phyloP scores from a whole-genome alignment of 805 yeast species.

The Starmerella asiatica region DNA sequence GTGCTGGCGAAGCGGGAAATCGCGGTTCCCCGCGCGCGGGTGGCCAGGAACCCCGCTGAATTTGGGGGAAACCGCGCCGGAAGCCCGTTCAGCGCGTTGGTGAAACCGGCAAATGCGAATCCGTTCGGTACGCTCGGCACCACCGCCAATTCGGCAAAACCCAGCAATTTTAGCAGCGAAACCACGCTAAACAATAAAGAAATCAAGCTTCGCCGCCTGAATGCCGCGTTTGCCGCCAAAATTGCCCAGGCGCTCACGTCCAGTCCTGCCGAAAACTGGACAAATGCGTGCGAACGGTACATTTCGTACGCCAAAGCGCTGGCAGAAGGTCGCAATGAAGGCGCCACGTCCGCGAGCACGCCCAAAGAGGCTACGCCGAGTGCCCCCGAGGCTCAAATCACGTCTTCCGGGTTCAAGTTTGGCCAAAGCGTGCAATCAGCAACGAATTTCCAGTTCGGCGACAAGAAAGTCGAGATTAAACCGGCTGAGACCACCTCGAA shows the following conservation, averaged over 20 bases:
- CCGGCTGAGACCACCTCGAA: slow-evolving; percentile 1
- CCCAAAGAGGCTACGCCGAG: neutral
- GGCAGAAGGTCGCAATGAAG: neutral
- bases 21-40: slow-evolving; percentile 29
- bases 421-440: slow-evolving; percentile 6
- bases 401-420: slow-evolving; percentile 18
- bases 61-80: slow-evolving; percentile 5
- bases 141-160: slow-evolving; percentile 1
- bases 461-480: slow-evolving; percentile 13
- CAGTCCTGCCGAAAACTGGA: slow-evolving; percentile 17
- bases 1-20: slow-evolving; percentile 60
- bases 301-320: slow-evolving; percentile 10
- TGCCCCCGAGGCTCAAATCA: slow-evolving; percentile 8
- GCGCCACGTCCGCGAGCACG: neutral
- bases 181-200: neutral
- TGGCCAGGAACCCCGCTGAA: neutral
- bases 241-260: slow-evolving; percentile 8
- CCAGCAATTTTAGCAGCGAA: neutral
- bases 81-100: neutral
- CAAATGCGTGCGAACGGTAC: slow-evolving; percentile 18
- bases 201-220: slow-evolving; percentile 15
- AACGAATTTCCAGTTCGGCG: slow-evolving; percentile 18
- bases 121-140: slow-evolving; percentile 9
- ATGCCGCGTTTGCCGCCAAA: slow-evolving; percentile 15
- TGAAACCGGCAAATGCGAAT: slow-evolving; percentile 5